Evolutionary conservation across 1,284 basidiomycete genomes (phyloP), one percentile per base, ranked within the genome.

Genomic region (Pseudozyma sp.): DNA sequence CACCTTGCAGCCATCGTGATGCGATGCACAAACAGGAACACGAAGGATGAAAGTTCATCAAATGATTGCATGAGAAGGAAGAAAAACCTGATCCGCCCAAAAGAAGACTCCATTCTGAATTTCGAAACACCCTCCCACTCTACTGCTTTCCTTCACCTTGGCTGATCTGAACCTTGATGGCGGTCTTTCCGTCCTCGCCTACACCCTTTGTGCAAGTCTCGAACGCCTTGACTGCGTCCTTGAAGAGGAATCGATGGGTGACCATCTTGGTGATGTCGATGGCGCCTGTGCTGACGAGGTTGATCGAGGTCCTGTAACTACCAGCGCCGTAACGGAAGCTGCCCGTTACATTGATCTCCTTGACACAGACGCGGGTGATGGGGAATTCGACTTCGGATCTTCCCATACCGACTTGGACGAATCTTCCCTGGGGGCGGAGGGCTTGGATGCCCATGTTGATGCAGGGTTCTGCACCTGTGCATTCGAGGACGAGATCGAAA

Each of bases 241-340:
- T 80, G 79, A 88, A 88, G 40, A 85, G 72, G 82, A 87, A 88
- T 4, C 84, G 79, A 51, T 74, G 83, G 85, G 79, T 84, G 91
- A 90, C 93, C 88, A 86, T 88, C 16, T 87, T 86, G 59, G 86
- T 86, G 62, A 89, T 86, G 72, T 89, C 86, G 69, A 89, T 85
- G 57, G 86, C 79, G 13, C 87, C 87, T 24, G 86, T 84, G 50
- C 86, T 85, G 49, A 88, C 88, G 37, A 89, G 85, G 42, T 86
- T 86, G 68, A 89, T 88, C 35, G 88, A 86, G n/a, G 87, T 85
- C n/a, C 85, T 82, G 77, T 87, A 87, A 49, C 92, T 91, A 30
- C 92, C 93, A 48, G 92, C 89, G 10, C 91, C 92, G 75, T 92
- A 94, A 68, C 93, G 90, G 90, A 94, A 94, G 16, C 92, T 93